Conservation (phyloP, 305 asterid genomes). For the Euphrasia arctica region DNA sequence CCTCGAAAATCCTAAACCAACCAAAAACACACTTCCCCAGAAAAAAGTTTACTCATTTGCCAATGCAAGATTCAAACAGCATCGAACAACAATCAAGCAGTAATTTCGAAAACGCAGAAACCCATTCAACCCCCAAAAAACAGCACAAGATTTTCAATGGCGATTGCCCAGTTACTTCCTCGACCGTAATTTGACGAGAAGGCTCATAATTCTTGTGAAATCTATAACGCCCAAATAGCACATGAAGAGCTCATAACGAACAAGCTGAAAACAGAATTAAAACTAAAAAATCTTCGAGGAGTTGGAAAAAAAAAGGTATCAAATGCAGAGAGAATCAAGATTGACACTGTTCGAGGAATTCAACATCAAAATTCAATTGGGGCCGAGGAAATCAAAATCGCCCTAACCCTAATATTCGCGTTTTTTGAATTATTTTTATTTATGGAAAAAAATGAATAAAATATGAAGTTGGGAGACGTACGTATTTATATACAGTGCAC, state of each 20-base stretch:
- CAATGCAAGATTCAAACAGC: conserved; percentile 24
- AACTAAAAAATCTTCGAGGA: conserved; percentile 23
- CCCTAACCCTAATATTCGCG: conserved; percentile 41
- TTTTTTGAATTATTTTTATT: conserved; percentile 20
- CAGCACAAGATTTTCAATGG: conserved; percentile 18
- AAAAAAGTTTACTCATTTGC: conserved; percentile 31
- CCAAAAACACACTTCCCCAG: conserved; percentile 19
- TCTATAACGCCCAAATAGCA: conserved; percentile 22
- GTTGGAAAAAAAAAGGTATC: conserved; percentile 10
- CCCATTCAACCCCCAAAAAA: conserved; percentile 20
- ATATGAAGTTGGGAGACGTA: neutral
- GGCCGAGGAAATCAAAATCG: conserved; percentile 16
- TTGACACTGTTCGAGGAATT: conserved; percentile 19
- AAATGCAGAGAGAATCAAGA: conserved; percentile 29
- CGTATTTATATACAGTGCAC: conserved; percentile 8
- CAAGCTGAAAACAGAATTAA: conserved; percentile 13
- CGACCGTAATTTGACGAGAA: conserved; percentile 25
- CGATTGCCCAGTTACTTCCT: conserved; percentile 25
- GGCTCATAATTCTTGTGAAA: conserved; percentile 23
- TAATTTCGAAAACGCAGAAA: conserved; percentile 24
- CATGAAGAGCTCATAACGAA: conserved; percentile 18
- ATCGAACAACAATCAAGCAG: conserved; percentile 28
- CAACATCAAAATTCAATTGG: conserved; percentile 20
- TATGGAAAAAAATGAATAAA: conserved; percentile 17
- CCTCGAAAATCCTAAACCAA: conserved; percentile 22